These are phyloP conservation scores for Irpex rosettiformis DNA, from an alignment of 1,284 basidiomycete genomes.

Conservation along the genomic window DNA sequence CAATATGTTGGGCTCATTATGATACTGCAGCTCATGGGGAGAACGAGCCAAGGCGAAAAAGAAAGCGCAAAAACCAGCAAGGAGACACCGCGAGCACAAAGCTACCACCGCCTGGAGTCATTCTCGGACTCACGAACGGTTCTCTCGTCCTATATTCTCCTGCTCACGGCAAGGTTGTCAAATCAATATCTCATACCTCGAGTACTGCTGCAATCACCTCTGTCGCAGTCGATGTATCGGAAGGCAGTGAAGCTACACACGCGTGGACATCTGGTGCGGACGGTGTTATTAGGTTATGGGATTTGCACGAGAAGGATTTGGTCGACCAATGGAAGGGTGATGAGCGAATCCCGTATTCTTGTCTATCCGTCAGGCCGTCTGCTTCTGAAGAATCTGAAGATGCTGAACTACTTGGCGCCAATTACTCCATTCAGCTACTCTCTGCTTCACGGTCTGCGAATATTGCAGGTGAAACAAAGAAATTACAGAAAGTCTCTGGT, in stretches of 20 bases:
- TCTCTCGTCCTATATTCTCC: constrained; percentile 55
- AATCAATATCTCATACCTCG: constrained; percentile 51
- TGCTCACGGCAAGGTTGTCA: constrained; percentile 49
- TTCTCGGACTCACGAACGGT: constrained; percentile 58
- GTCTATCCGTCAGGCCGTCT: constrained; percentile 41
- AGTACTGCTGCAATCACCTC: constrained; percentile 52
- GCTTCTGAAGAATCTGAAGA: constrained; percentile 29
- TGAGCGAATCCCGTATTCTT: constrained; percentile 54
- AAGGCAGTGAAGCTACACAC: constrained; percentile 2
- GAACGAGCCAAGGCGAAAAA: constrained; percentile 38
- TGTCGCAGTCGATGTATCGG: constrained; percentile 33
- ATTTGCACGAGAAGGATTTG: constrained; percentile 46
- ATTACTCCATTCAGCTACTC: constrained; percentile 57
- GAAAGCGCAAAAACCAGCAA: constrained; percentile 29
- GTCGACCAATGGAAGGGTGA: constrained; percentile 49
- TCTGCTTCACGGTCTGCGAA: constrained; percentile 24
- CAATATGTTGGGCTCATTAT: constrained; percentile 49
- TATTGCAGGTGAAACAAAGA: constrained; percentile 32
- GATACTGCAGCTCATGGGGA: constrained; percentile 28
- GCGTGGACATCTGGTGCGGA: constrained; percentile 61
- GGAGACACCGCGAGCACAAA: constrained; percentile 8
- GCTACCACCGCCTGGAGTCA: constrained; percentile 38
- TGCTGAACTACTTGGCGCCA: constrained; percentile 50
- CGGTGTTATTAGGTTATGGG: constrained; percentile 54
- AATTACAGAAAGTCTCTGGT: constrained; percentile 41